A percentile compares a stretch with the other conserved stretches of the same genome.
These are phyloP conservation scores for Gossypium mustelinum DNA, from an alignment of 345 rosid species.

Conservation along the genomic window DNA sequence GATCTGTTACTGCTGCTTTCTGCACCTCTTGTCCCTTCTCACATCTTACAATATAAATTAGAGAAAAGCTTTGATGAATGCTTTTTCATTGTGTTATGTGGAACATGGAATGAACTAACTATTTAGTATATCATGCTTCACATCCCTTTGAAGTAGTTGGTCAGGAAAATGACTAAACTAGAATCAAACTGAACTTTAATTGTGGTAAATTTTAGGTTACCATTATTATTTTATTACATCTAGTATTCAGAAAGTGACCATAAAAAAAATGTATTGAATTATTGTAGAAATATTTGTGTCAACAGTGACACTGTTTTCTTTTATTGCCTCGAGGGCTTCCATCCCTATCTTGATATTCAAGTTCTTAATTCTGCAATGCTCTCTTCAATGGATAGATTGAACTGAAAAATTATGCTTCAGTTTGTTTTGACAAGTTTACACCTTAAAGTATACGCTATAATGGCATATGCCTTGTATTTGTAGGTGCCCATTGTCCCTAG, in stretches of 20 bases:
- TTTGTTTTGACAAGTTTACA: background rate
- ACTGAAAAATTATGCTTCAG: background rate
- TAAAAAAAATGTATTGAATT: background rate
- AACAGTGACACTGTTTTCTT: background rate
- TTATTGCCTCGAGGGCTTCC: background rate
- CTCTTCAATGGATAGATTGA: background rate
- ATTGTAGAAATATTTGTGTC: background rate
- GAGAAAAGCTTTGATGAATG: background rate
- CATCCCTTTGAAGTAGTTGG: background rate
- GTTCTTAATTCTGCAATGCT: background rate
- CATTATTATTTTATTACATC: background rate
- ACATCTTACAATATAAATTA: background rate
- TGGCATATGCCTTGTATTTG: conserved; percentile 1
- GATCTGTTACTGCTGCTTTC: background rate
- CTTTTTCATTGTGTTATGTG: background rate
- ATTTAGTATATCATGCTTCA: background rate
- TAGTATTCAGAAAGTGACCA: background rate
- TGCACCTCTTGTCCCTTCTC: background rate
- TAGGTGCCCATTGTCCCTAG: conserved; percentile 79
- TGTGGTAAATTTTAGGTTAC: background rate
- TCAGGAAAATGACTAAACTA: background rate
- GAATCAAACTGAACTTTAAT: background rate
- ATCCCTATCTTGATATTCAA: background rate
- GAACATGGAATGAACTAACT: background rate
- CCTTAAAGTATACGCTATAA: background rate